Evolutionary conservation across 2,329 filamentous ascomycete genomes (phyloP).

Genomic region (Fusarium lyarnte): DNA sequence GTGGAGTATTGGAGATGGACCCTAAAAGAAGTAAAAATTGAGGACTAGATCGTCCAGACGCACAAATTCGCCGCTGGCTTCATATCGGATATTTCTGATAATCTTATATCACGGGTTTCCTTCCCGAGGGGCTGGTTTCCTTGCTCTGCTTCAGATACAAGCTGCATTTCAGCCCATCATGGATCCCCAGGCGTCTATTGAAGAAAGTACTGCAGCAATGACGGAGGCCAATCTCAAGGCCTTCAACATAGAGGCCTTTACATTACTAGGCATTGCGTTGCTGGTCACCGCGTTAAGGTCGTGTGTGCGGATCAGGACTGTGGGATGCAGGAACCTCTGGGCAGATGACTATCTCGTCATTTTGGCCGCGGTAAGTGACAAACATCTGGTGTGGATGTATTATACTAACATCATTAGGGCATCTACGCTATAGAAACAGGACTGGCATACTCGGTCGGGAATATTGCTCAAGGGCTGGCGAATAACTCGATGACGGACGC

Average conservation of each 20-base stretch:
- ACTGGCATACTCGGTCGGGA: constrained; percentile 61
- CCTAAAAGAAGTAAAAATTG: constrained; percentile 2
- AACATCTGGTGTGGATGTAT: too few relatives aligned
- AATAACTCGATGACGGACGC: constrained; percentile 66
- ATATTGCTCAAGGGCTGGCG: constrained; percentile 60
- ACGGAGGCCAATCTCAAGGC: constrained; percentile 37
- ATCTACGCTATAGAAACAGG: constrained; percentile 62
- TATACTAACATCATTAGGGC: constrained; percentile 48
- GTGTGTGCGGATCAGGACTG: constrained; percentile 57
- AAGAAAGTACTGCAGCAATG: constrained; percentile 36
- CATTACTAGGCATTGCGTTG: constrained; percentile 61
- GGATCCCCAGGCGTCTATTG: constrained; percentile 24
- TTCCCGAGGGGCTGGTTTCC: background rate
- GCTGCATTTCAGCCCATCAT: constrained; percentile 9
- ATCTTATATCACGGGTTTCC: constrained; percentile 23
- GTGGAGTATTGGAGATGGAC: background rate
- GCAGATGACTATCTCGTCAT: constrained; percentile 69
- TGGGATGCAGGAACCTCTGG: constrained; percentile 61
- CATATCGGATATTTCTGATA: background rate
- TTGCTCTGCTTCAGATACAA: background rate
- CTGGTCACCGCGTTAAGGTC: constrained; percentile 61
- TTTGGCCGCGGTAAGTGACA: constrained; percentile 56
- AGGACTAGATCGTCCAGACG: background rate
- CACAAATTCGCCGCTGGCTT: background rate
- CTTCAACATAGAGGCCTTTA: constrained; percentile 49